Evolutionary conservation across 768 basidiomycete genomes (phyloP).

Genomic region (Leucosporidium creatinivorum): DNA sequence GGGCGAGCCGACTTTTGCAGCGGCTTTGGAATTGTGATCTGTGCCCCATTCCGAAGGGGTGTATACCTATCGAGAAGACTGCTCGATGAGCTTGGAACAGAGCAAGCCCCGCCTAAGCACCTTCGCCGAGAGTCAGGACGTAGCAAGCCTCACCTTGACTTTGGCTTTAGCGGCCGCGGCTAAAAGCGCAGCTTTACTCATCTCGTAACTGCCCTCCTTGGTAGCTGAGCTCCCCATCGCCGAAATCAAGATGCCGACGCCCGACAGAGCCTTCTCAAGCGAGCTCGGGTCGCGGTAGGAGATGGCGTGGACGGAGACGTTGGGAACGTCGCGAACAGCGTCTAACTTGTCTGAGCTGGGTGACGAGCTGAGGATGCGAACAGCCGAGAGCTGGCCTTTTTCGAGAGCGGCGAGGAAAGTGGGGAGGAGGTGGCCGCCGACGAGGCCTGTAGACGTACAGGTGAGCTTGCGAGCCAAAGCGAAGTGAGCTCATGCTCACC

Average conservation of each 20-base stretch:
- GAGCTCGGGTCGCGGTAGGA: not conserved
- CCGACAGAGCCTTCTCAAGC: not conserved
- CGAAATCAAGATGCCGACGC: slow-evolving; percentile 1
- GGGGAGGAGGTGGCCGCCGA: slow-evolving; percentile 7
- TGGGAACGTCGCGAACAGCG: not conserved
- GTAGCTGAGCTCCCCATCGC: slow-evolving; percentile 5
- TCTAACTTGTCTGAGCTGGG: not conserved
- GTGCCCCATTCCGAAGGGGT: slow-evolving; percentile 8
- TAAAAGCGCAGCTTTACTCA: not conserved
- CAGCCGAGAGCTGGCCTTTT: not conserved
- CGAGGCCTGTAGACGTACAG: not conserved
- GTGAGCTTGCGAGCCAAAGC: too few species aligned
- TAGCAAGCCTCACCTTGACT: not conserved
- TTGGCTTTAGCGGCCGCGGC: not conserved
- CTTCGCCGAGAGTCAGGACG: not conserved
- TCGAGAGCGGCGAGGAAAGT: not conserved
- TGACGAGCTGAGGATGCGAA: slow-evolving; percentile 14
- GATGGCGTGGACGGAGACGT: not conserved
- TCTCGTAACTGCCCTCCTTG: not conserved
- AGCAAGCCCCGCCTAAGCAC: too few species aligned
- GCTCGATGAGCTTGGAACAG: too few species aligned
- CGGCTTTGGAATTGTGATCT: not conserved
- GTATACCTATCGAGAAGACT: slow-evolving; percentile 6
- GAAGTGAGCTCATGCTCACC: too few species aligned
- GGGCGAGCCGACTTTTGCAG: not conserved